Conservation (phyloP, 306 rosid species). For the Castanopsis chinensis region DNA sequence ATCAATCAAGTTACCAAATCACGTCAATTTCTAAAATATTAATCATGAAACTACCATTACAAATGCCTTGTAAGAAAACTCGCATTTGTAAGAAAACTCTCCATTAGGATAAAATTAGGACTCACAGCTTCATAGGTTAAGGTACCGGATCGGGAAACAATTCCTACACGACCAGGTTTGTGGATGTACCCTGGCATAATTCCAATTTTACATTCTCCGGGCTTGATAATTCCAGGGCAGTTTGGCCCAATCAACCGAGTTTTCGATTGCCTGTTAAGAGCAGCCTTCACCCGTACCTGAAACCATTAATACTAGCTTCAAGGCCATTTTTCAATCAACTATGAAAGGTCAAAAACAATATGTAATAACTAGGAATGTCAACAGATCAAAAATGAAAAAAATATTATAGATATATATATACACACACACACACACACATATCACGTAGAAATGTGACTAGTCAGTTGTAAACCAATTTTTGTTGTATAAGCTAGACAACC, state of each 20-base stretch:
- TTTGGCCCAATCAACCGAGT: slow-evolving; percentile 96
- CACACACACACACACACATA: background rate
- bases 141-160: slow-evolving; percentile 99
- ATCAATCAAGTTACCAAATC: background rate
- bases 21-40: background rate
- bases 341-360: slow-evolving; percentile 1
- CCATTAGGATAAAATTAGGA: slow-evolving; percentile 14
- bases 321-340: slow-evolving; percentile 4
- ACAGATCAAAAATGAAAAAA: background rate
- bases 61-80: background rate
- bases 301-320: slow-evolving; percentile 26
- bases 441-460: too few relatives aligned
- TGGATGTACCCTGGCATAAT: slow-evolving; percentile 99
- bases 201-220: slow-evolving; percentile 99
- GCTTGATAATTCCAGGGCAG: slow-evolving; percentile 99
- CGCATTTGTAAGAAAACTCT: background rate
- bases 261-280: slow-evolving; percentile 79
- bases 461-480: background rate
- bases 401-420: too few relatives aligned
- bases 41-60: slow-evolving; percentile 1
- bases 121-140: slow-evolving; percentile 99
- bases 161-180: slow-evolving; percentile 95
- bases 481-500: background rate
- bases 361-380: background rate
- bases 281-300: slow-evolving; percentile 94